These are phyloP conservation scores for Ogataea pini DNA, from an alignment of 805 yeast species.

Conservation along the genomic window DNA sequence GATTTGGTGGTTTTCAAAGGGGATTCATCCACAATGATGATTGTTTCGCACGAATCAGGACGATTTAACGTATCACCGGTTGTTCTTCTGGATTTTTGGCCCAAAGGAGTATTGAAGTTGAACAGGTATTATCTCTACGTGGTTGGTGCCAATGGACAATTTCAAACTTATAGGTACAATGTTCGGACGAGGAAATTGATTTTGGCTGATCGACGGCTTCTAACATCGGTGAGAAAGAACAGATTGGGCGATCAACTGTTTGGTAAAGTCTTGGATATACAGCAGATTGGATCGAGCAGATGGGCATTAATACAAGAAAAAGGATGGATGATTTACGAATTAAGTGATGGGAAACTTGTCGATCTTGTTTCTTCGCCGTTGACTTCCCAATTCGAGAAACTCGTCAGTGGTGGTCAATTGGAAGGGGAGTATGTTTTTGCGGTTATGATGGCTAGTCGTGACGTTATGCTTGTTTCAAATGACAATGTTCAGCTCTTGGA, in stretches of 20 bases:
- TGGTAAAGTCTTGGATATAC: constrained; percentile 26
- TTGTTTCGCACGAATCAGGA: constrained; percentile 5
- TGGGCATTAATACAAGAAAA: constrained; percentile 31
- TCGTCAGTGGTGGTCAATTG: neutral
- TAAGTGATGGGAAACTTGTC: constrained; percentile 9
- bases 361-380: constrained; percentile 30
- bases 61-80: constrained; percentile 7
- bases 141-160: constrained; percentile 23
- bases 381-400: constrained; percentile 20
- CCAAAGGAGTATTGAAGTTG: constrained; percentile 24
- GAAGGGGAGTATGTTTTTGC: constrained; percentile 15
- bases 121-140: constrained; percentile 24
- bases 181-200: constrained; percentile 3
- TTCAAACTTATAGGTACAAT: constrained; percentile 21
- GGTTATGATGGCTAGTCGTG: constrained; percentile 25
- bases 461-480: constrained; percentile 20
- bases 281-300: constrained; percentile 9
- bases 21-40: constrained; percentile 5
- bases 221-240: constrained; percentile 8
- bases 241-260: constrained; percentile 21
- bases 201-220: constrained; percentile 15
- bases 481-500: constrained; percentile 14
- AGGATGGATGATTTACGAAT: constrained; percentile 34
- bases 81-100: constrained; percentile 25
- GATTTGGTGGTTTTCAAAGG: constrained; percentile 5